Base-by-base conservation (phyloP, 176 grass and related monocot species). In the Miscanthus lutarioriparius region DNA sequence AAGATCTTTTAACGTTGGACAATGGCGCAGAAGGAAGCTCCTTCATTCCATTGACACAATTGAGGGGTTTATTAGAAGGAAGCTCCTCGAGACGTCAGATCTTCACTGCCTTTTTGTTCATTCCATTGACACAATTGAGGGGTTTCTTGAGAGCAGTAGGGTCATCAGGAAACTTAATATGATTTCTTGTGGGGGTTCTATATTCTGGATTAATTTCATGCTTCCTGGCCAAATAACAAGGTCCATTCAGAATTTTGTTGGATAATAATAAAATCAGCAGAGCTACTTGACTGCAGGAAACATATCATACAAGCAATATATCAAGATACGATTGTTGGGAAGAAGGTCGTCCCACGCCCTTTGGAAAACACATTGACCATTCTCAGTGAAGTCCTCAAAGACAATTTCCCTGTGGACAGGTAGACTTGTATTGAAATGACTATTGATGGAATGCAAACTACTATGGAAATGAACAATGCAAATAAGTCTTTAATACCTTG, bases 331-430 rank as follows among this genome's bases (percentile, higher is more conserved):
- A 48, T 90, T 90, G 47, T 86, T 87, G 53, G 92, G 85, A 83
- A 92, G 92, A 90, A 94, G 92, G 49, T 53, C 64, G 0, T 86
- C 82, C 89, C 90, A 94, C 19, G 89, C 92, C 79, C 92, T 92
- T 87, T 83, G 81, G 26, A 90, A 35, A 75, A 88, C 28, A 82
- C 12, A 79, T 54, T 74, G 74, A 69, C 71, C 87, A 67, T 90
- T 89, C 75, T 94, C 92, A 25, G 70, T 74, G 63, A 78, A 38
- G 43, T 89, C 74, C 15, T 88, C 48, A 62, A 94, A 92, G 33
- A 47, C 54, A 35, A 94, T 94, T 59, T 88, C 68, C 82, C 89
- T 94, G 27, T 69, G 32, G 23, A 75, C 38, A 84, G 40, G 39
- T 51, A 72, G 43, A 48, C 15, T 14, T 23, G 1, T 66, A 78